Evolutionary conservation across 179 eudicot species (phyloP).

Genomic region (Actinidia arguta): DNA sequence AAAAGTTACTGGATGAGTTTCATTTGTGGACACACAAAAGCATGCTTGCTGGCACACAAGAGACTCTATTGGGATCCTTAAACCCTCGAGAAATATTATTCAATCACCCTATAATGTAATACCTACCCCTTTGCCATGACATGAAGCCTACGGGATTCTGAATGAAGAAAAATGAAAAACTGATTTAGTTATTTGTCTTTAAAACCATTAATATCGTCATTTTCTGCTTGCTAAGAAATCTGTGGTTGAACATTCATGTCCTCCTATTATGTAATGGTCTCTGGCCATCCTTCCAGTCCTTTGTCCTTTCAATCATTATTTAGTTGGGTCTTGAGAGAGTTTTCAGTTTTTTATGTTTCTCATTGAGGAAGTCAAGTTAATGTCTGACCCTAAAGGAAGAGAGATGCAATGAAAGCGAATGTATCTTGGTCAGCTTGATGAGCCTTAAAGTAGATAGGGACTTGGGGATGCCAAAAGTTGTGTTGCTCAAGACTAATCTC

Average conservation of each 20-base stretch:
- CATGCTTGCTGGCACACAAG: not conserved
- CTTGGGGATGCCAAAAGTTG: not conserved
- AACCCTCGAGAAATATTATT: not conserved
- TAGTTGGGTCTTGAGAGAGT: not conserved
- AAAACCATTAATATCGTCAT: not conserved
- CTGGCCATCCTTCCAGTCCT: not conserved
- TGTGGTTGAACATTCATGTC: not conserved
- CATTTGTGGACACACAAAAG: not conserved
- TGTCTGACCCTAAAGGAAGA: not conserved
- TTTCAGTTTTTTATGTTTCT: not conserved
- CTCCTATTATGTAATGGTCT: not conserved
- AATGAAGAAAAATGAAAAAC: not conserved
- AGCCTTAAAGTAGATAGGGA: not conserved
- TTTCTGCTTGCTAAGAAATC: slow-evolving; percentile 4
- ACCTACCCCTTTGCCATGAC: not conserved
- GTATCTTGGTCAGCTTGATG: not conserved
- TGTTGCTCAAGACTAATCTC: not conserved
- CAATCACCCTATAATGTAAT: not conserved
- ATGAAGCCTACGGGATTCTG: not conserved
- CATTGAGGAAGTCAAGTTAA: not conserved
- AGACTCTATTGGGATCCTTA: slow-evolving; percentile 6
- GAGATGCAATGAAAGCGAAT: not conserved
- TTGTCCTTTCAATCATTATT: not conserved
- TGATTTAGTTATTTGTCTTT: not conserved
- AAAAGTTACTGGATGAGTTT: not conserved